These are phyloP conservation scores for Naganishia albida DNA, from an alignment of 1,284 basidiomycete genomes.

Conservation along the genomic window DNA sequence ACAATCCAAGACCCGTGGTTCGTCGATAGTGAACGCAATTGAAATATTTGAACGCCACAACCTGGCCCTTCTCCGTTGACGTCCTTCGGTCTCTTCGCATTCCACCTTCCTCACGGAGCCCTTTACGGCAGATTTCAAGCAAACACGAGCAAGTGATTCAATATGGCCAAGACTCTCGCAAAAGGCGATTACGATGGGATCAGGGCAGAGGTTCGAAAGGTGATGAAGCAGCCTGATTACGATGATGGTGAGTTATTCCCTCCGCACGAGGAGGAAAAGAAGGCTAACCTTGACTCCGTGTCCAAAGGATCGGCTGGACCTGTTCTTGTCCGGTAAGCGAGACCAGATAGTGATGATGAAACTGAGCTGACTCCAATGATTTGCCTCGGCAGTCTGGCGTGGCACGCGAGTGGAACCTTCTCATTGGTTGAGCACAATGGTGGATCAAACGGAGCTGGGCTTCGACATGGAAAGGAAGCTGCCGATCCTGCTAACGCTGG, in stretches of 20 bases:
- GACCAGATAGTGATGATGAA: background rate
- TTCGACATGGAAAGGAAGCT: constrained; percentile 56
- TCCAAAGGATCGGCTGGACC: constrained; percentile 46
- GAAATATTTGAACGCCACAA: background rate
- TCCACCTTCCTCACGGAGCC: too few relatives aligned
- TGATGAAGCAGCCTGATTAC: constrained; percentile 52
- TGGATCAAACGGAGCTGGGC: constrained; percentile 58
- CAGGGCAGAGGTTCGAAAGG: constrained; percentile 48
- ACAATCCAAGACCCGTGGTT: constrained; percentile 2
- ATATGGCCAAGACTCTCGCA: constrained; percentile 27
- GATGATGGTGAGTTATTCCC: constrained; percentile 45
- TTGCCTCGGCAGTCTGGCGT: constrained; percentile 54
- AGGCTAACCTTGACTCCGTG: background rate
- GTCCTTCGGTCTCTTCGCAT: too few relatives aligned
- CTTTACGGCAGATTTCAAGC: too few relatives aligned
- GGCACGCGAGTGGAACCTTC: constrained; percentile 59
- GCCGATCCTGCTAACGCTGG: constrained; percentile 52
- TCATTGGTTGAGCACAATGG: constrained; percentile 55
- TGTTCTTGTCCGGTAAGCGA: constrained; percentile 48
- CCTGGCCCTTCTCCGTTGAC: too few relatives aligned
- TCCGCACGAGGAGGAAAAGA: background rate
- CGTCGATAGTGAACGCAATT: constrained; percentile 5
- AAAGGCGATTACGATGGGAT: constrained; percentile 40
- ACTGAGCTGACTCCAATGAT: background rate
- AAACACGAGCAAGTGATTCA: background rate